These are phyloP conservation scores for Clonostachys sp. DNA, from an alignment of 2,329 filamentous ascomycete species.

Conservation along the genomic window DNA sequence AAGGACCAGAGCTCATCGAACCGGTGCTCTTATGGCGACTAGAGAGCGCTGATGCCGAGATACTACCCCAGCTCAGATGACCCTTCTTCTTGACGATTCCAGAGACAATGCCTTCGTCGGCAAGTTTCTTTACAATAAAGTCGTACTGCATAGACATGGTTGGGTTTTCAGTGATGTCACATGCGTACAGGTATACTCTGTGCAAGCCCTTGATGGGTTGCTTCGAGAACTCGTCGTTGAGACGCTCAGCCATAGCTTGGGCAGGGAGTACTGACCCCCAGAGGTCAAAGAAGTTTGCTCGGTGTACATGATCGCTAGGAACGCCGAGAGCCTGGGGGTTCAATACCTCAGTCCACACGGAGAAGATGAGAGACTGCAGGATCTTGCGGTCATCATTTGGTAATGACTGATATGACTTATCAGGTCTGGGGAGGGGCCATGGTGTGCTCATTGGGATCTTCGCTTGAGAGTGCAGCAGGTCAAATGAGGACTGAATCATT, in stretches of 20 bases:
- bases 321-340: conserved; percentile 30
- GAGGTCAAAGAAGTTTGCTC: conserved; percentile 45
- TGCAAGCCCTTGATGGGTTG: conserved; percentile 28
- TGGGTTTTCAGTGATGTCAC: conserved; percentile 44
- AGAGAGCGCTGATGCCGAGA: not conserved
- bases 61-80: not conserved
- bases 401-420: conserved; percentile 14
- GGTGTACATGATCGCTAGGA: conserved; percentile 32
- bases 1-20: not conserved
- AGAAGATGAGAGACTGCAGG: conserved; percentile 33
- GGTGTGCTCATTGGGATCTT: conserved; percentile 18
- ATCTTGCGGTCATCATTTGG: conserved; percentile 30
- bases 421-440: conserved; percentile 22
- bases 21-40: not conserved
- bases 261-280: conserved; percentile 45
- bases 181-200: conserved; percentile 32
- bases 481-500: conserved; percentile 33
- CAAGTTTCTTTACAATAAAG: conserved; percentile 23
- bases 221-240: conserved; percentile 34
- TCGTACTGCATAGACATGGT: conserved; percentile 45
- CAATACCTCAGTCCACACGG: conserved; percentile 39
- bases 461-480: conserved; percentile 26
- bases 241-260: conserved; percentile 35
- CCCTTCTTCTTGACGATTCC: not conserved
- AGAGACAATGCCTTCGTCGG: conserved; percentile 8